Base-by-base conservation (phyloP, 768 basidiomycete genomes). In the Gyrodon lividus region DNA sequence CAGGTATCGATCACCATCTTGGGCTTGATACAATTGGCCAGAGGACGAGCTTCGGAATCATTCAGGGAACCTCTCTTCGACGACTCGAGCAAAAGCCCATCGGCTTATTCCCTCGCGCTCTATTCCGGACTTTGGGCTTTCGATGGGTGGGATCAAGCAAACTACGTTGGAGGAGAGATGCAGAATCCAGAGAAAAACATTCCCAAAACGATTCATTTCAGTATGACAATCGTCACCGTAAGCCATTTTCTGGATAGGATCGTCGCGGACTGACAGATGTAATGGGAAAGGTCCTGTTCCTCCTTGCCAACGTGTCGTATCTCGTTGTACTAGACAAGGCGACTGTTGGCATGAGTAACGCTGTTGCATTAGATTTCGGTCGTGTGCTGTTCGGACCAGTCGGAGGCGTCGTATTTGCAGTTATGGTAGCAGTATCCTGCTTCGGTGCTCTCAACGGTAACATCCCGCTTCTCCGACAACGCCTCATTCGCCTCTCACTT, bases 91-190 rank as follows among this genome's bases (percentile, higher is more conserved):
- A 78, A 70, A 16, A 89, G 89, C 55, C 89, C 92, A 0, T 89
- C 91, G 1, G 76, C 83, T 2, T 98, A 92, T 71, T 91, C 95
- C 6, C 74, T 98, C n/a, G 96, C 95, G 0, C 74, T 98, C 6
- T 99, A 97, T 69, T 96, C 93, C 10, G 92, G 93, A 3, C 72
- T 98, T 4, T 98, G 89, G 92, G 94, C 94, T 2, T 94, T 92
- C 58, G 94, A 94, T 67, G 96, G 96, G 0, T 99, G 94, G 94
- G 95, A 95, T 62, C 88, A 90, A 69, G 86, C 81, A 24, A 94
- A 92, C 65, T 96, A 88, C 56, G 90, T 98, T 14, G 90, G 88
- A 13, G 95, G 90, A 24, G 93, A 93, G 68, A 89, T 98, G 73
- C 72, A 76, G 48, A 81, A 87, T 53, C 84, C 91, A 2, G 82